Conservation (phyloP, 1,284 basidiomycete genomes). For the Trichosporon sp. region DNA sequence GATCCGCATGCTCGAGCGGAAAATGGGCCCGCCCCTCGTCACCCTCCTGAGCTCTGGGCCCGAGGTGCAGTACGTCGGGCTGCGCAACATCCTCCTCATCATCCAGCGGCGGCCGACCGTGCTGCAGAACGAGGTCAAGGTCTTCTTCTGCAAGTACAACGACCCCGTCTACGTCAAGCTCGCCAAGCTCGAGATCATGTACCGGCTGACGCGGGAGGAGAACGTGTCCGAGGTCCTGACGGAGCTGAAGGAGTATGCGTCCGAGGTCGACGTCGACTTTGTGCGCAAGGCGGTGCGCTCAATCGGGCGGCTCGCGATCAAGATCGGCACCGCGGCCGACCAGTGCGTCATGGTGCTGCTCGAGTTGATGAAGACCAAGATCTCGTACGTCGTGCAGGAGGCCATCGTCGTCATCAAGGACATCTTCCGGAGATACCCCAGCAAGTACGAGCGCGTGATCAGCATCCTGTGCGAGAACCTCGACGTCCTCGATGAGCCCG, state of each 20-base stretch:
- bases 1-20: constrained; percentile 86
- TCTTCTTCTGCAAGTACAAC: constrained; percentile 99
- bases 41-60: constrained; percentile 59
- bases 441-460: constrained; percentile 93
- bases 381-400: constrained; percentile 97
- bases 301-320: constrained; percentile 93
- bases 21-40: constrained; percentile 84
- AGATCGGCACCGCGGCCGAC: constrained; percentile 87
- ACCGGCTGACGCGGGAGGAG: constrained; percentile 80
- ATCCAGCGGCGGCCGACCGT: constrained; percentile 88
- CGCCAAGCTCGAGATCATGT: constrained; percentile 98
- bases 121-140: constrained; percentile 90
- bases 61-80: constrained; percentile 89
- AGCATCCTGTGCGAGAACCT: constrained; percentile 90
- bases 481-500: constrained; percentile 94
- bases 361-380: constrained; percentile 83
- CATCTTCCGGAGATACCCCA: constrained; percentile 97
- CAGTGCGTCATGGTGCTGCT: constrained; percentile 91
- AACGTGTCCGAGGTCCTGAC: constrained; percentile 92
- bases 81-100: constrained; percentile 93
- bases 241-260: constrained; percentile 96
- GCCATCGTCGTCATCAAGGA: constrained; percentile 99
- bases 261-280: constrained; percentile 98
- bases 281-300: constrained; percentile 90
- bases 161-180: constrained; percentile 98